Conservation (phyloP, 345 rosid genomes). For the Melaleuca alternifolia region DNA sequence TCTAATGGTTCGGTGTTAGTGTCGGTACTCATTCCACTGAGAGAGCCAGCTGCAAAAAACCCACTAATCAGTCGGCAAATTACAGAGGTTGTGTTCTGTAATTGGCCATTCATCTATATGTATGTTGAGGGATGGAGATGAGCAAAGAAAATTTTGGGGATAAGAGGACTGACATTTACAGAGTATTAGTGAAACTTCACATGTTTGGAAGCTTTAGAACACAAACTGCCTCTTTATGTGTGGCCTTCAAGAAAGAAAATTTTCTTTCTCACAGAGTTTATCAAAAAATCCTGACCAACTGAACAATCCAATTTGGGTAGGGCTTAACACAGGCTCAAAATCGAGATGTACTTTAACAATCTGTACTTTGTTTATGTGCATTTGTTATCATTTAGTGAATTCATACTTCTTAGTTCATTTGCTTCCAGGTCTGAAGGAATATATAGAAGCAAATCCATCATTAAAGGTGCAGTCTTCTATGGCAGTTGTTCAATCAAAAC, state of each 20-base stretch:
- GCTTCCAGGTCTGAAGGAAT: slow-evolving; percentile 82
- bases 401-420: slow-evolving; percentile 4
- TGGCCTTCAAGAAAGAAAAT: background rate
- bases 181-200: background rate
- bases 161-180: background rate
- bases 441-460: slow-evolving; percentile 84
- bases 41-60: background rate
- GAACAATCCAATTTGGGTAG: background rate
- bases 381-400: background rate
- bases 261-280: background rate
- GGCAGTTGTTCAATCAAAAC: slow-evolving; percentile 45
- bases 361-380: background rate
- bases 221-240: background rate
- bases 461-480: slow-evolving; percentile 43
- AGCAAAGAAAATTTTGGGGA: background rate
- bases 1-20: background rate
- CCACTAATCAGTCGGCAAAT: background rate
- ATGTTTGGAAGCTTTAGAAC: background rate
- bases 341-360: background rate
- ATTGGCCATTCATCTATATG: background rate
- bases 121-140: background rate
- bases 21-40: background rate
- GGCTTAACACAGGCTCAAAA: background rate
- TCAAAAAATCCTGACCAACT: background rate
- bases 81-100: background rate